Evolutionary conservation across 345 rosid species (phyloP).

Genomic region (Angophora floribunda): DNA sequence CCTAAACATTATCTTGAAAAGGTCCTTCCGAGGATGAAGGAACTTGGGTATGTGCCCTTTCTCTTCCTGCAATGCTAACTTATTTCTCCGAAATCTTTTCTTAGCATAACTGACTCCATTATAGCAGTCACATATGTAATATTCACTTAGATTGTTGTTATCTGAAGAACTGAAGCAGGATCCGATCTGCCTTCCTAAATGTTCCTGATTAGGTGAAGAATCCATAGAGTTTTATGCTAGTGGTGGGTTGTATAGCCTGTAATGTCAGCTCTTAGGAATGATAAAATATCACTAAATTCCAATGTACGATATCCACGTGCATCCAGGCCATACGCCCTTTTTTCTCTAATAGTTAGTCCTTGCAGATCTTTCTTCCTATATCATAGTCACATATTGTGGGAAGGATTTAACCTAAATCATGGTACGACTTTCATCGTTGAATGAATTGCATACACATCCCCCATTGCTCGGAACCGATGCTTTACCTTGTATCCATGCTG

Average conservation of each 20-base stretch:
- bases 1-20: slow-evolving; percentile 77
- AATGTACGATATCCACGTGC: not conserved
- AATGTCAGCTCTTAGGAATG: not conserved
- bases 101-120: not conserved
- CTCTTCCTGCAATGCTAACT: not conserved
- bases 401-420: not conserved
- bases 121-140: not conserved
- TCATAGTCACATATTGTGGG: not conserved
- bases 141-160: not conserved
- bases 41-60: not conserved
- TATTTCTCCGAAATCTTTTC: not conserved
- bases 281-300: not conserved
- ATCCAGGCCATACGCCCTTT: not conserved
- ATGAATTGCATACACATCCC: not conserved
- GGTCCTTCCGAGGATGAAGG: slow-evolving; percentile 66
- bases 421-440: not conserved
- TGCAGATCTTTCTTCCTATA: not conserved
- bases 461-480: not conserved
- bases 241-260: not conserved
- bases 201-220: not conserved
- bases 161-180: not conserved
- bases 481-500: not conserved
- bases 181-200: not conserved
- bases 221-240: not conserved
- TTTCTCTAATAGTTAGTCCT: not conserved